These are phyloP conservation scores for Xerocomus amazonicus DNA, from an alignment of 1,284 basidiomycete species.

Conservation along the genomic window DNA sequence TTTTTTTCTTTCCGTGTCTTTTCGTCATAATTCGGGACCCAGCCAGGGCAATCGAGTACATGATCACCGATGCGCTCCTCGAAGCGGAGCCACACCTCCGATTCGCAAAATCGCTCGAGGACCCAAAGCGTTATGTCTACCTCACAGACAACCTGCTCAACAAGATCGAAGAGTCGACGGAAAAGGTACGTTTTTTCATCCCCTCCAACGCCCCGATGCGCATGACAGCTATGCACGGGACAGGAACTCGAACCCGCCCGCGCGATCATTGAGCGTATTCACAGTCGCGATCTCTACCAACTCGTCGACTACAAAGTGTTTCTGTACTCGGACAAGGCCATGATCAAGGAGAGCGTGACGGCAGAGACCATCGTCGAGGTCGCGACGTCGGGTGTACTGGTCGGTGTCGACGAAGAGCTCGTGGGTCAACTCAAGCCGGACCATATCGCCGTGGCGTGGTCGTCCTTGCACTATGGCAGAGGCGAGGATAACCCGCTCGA, in stretches of 20 bases:
- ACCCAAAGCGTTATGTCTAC: slow-evolving; percentile 56
- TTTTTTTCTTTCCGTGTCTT: not conserved
- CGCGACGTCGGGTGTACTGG: slow-evolving; percentile 17
- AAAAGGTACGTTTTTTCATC: slow-evolving; percentile 38
- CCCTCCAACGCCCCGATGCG: no score
- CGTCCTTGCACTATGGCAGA: slow-evolving; percentile 72
- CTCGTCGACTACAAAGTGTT: slow-evolving; percentile 67
- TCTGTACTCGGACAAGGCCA: slow-evolving; percentile 41
- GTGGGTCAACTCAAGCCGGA: slow-evolving; percentile 38
- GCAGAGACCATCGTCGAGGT: slow-evolving; percentile 48
- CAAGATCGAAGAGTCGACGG: slow-evolving; percentile 48
- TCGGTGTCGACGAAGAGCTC: slow-evolving; percentile 29
- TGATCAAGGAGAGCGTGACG: slow-evolving; percentile 48
- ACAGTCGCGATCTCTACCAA: slow-evolving; percentile 61
- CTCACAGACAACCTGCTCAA: slow-evolving; percentile 66
- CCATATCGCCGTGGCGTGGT: slow-evolving; percentile 62
- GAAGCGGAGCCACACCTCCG: slow-evolving; percentile 60
- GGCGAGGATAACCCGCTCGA: slow-evolving; percentile 64
- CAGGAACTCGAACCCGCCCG: slow-evolving; percentile 60
- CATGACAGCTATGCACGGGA: no score
- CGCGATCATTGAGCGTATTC: slow-evolving; percentile 57
- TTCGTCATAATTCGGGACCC: not conserved
- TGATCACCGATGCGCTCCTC: slow-evolving; percentile 72
- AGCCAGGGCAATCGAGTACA: slow-evolving; percentile 76
- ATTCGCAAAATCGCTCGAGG: slow-evolving; percentile 53